phyloP scores from a whole-genome alignment of 192 early-diverging fungal genomes.

The Paraglomus brasilianum region DNA sequence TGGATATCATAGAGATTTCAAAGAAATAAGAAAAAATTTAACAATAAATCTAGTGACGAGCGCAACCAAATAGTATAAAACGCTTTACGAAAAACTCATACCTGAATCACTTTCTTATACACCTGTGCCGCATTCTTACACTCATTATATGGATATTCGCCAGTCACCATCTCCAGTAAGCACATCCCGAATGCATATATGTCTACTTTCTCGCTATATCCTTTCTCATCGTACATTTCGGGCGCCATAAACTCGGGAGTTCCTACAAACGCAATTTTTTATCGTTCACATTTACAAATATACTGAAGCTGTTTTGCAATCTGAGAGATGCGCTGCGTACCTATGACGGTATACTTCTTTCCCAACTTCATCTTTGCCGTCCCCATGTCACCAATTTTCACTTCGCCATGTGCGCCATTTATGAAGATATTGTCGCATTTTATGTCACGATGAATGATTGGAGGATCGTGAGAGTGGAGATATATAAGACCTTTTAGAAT shows the following conservation, averaged over 20 bases:
- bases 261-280: constrained; percentile 32
- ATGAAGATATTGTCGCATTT: constrained; percentile 88
- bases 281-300: constrained; percentile 9
- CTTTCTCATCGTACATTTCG: constrained; percentile 83
- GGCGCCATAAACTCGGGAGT: constrained; percentile 84
- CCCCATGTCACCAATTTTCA: constrained; percentile 85
- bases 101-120: constrained; percentile 74
- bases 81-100: constrained; percentile 26
- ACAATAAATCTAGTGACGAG: no score
- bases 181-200: constrained; percentile 88
- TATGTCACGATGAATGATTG: constrained; percentile 81
- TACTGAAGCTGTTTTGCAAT: not conserved
- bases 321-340: constrained; percentile 39
- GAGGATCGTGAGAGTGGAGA: constrained; percentile 72
- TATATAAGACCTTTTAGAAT: constrained; percentile 77
- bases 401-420: constrained; percentile 79
- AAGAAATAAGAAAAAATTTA: not conserved
- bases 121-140: constrained; percentile 81
- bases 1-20: not conserved
- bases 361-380: constrained; percentile 84
- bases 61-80: not conserved
- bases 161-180: constrained; percentile 80
- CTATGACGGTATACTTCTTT: constrained; percentile 83
- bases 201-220: constrained; percentile 82
- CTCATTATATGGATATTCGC: constrained; percentile 79